Evolutionary conservation across 2,329 filamentous ascomycete species (phyloP).

Genomic region (Aspergillus quadrilineatus): DNA sequence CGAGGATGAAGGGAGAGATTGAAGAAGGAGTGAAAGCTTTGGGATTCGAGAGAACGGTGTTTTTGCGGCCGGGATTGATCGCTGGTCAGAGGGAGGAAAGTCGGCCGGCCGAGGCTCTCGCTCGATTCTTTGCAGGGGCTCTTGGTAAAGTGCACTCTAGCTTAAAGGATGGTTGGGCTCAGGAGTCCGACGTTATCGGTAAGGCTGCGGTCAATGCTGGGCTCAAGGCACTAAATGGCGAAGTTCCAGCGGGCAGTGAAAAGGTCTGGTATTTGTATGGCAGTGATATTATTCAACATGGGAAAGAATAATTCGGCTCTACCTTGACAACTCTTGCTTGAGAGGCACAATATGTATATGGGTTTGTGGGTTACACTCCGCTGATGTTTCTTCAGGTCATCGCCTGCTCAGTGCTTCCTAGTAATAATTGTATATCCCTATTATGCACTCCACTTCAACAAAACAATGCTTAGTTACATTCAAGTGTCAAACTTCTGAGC

Average conservation of each 20-base stretch:
- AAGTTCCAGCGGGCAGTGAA: constrained; percentile 39
- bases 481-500: not conserved
- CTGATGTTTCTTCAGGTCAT: not conserved
- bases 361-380: not conserved
- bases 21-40: constrained; percentile 73
- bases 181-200: constrained; percentile 71
- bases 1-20: constrained; percentile 80
- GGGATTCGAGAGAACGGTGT: constrained; percentile 74
- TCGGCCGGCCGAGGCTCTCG: constrained; percentile 58
- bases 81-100: constrained; percentile 66
- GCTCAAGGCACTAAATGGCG: constrained; percentile 41
- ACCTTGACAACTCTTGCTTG: not conserved
- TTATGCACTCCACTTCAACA: not conserved
- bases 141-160: constrained; percentile 54
- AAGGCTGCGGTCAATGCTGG: constrained; percentile 41
- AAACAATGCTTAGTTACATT: not conserved
- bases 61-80: constrained; percentile 73
- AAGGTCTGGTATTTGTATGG: constrained; percentile 43
- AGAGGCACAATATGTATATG: too few relatives aligned
- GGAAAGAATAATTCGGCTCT: constrained; percentile 12
- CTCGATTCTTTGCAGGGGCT: constrained; percentile 56
- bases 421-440: not conserved
- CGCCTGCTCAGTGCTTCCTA: not conserved
- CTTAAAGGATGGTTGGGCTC: constrained; percentile 66
- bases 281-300: constrained; percentile 38